Evolutionary conservation across 495 filamentous ascomycete genomes (phyloP).

Genomic region (Xylaria bambusicola): DNA sequence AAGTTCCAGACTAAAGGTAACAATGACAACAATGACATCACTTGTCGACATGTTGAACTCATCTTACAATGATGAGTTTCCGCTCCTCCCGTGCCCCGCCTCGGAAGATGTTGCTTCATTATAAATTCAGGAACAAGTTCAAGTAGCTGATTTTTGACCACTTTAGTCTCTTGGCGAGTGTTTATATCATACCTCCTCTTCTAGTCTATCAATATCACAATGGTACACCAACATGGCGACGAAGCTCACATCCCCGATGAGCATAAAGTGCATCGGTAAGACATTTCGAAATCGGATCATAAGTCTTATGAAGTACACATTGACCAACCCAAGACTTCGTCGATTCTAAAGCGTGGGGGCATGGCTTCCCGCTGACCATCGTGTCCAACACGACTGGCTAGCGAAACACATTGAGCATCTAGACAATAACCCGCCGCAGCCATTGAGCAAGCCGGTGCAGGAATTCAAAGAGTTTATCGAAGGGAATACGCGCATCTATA

Average conservation of each 20-base stretch:
- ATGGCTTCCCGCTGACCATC: conserved; percentile 58
- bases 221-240: conserved; percentile 50
- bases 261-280: conserved; percentile 39
- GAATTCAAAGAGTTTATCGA: conserved; percentile 55
- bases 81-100: conserved; percentile 14
- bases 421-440: conserved; percentile 40
- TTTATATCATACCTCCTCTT: background rate
- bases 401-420: conserved; percentile 46
- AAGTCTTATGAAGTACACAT: background rate
- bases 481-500: conserved; percentile 45
- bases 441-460: conserved; percentile 47
- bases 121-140: background rate
- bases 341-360: conserved; percentile 39
- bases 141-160: background rate
- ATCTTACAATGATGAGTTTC: background rate
- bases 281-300: background rate
- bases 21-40: conserved; percentile 32
- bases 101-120: background rate
- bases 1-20: no score
- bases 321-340: background rate
- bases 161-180: background rate
- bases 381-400: conserved; percentile 54
- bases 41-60: conserved; percentile 17
- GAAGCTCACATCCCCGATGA: conserved; percentile 47
- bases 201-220: conserved; percentile 21